phyloP scores from a whole-genome alignment of 345 rosid genomes.

The Barbarea vulgaris region DNA sequence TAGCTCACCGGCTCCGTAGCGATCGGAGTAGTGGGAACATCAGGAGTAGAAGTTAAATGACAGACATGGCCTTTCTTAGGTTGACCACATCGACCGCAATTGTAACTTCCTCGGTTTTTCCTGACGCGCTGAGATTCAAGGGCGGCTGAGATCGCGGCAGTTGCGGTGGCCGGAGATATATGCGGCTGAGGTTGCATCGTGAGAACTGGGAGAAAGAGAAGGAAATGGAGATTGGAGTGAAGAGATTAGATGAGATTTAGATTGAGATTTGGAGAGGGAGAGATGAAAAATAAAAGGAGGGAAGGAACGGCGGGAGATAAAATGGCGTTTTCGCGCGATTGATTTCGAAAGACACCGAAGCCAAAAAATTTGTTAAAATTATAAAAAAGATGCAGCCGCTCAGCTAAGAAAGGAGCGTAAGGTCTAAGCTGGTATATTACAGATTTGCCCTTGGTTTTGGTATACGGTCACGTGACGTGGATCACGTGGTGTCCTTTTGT shows the following conservation, averaged over 20 bases:
- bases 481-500: conserved; percentile 18
- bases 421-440: conserved; percentile 30
- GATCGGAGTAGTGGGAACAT: conserved; percentile 35
- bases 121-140: conserved; percentile 52
- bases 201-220: background rate
- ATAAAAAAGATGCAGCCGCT: conserved; percentile 17
- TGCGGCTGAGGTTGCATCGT: conserved; percentile 57
- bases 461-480: conserved; percentile 29
- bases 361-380: background rate
- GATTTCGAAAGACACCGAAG: conserved; percentile 37
- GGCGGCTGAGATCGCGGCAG: conserved; percentile 48
- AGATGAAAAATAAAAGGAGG: conserved; percentile 25
- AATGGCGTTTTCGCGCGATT: conserved; percentile 66
- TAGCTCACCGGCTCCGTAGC: conserved; percentile 38
- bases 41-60: conserved; percentile 31
- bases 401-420: conserved; percentile 31
- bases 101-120: conserved; percentile 86
- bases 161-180: conserved; percentile 55
- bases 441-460: conserved; percentile 35
- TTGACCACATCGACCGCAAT: conserved; percentile 95
- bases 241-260: conserved; percentile 22
- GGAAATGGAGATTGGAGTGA: background rate
- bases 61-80: conserved; percentile 95
- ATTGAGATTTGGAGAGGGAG: conserved; percentile 10
- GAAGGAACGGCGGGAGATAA: conserved; percentile 66